Evolutionary conservation across 768 basidiomycete species (phyloP), one percentile per base, ranked within the genome.

Genomic region (Mrakia frigida): DNA sequence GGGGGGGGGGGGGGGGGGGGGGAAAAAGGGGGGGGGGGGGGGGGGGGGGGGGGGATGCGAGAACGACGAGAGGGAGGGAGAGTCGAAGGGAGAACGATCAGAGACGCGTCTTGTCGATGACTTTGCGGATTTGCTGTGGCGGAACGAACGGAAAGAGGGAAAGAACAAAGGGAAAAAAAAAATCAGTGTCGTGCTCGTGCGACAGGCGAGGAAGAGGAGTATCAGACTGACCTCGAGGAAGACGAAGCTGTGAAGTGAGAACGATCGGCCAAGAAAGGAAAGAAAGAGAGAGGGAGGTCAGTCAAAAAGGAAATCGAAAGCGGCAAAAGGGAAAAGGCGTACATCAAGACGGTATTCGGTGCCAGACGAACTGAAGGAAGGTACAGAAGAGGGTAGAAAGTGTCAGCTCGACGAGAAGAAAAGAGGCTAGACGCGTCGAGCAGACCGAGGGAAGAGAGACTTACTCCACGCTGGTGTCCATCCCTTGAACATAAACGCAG

Each of bases 401-500:
- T n/a, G 33, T 52, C 61, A 74, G 74, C n/a, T 9, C 31, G 35
- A 50, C 0, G 11, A 25, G n/a, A 37, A 23, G 7, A 7, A 28
- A 21, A 65, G n/a, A n/a, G n/a, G 33, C n/a, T 25, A 60, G 23
- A 39, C 39, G 53, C 28, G 52, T 21, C 41, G 46, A 35, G 11
- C 11, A 50, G n/a, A n/a, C n/a, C n/a, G n/a, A n/a, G n/a, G n/a
- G n/a, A 50, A 14, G 46, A 18, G 46, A 28, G 3, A 74, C 74
- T 67, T 18, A 70, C 69, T 87, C 92, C 92, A 94, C 16, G 92
- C 91, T 0, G 92, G 92, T 13, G 93, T 83, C 92, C 92, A 94
- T 78, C 92, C 92, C 82, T 92, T 92, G 86, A 94, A 92, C 90
- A 94, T 91, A 87, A 93, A 94, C 88, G 90, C 90, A 4, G 91